These are phyloP conservation scores for Cercophora sp. DNA, from an alignment of 495 filamentous ascomycete species.

Conservation along the genomic window DNA sequence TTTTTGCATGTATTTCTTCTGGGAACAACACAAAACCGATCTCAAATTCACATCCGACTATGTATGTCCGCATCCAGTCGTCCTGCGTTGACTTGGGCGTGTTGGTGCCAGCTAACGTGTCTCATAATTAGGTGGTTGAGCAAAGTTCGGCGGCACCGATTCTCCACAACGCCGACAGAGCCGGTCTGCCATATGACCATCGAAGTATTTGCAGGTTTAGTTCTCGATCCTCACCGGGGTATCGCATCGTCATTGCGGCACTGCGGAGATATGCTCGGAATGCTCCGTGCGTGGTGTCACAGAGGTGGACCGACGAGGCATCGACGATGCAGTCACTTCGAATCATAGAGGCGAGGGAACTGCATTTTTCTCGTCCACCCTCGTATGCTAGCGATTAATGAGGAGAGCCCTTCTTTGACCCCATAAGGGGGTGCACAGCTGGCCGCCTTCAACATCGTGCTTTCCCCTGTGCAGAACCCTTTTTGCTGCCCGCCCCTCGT, in stretches of 20 bases:
- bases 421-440: no score
- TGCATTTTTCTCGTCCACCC: neutral
- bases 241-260: conserved; percentile 3
- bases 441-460: no score
- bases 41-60: conserved; percentile 1
- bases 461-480: no score
- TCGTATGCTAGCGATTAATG: neutral
- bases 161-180: conserved; percentile 6
- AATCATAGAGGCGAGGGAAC: conserved; percentile 4
- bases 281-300: neutral
- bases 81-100: no score
- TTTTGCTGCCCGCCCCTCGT: no score
- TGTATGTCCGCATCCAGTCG: no score
- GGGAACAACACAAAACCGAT: conserved; percentile 10
- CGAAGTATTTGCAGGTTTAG: conserved; percentile 5
- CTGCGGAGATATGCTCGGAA: conserved; percentile 1
- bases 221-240: neutral
- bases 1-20: conserved; percentile 7
- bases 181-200: conserved; percentile 7
- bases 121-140: neutral
- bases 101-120: no score
- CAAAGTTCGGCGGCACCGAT: conserved; percentile 3
- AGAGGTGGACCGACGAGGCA: conserved; percentile 1
- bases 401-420: no score
- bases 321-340: conserved; percentile 3